Percentiles rank a stretch among this genome's conserved stretches.
These are phyloP conservation scores for Lipomyces japonicus DNA, from an alignment of 805 yeast species.

Conservation along the genomic window DNA sequence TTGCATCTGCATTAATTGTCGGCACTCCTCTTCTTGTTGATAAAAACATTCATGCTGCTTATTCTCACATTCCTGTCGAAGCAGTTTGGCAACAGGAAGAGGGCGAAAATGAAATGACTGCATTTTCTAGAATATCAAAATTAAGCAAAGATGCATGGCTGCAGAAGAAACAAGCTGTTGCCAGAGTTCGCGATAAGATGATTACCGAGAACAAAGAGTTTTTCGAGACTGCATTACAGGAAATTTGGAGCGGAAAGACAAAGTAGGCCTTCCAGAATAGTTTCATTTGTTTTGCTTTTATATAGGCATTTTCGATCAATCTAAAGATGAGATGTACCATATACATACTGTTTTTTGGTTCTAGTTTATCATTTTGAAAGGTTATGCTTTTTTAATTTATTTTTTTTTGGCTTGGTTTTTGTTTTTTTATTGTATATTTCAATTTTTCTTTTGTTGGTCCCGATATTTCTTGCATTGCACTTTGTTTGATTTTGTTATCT, in stretches of 20 bases:
- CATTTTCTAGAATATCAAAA: conserved; percentile 31
- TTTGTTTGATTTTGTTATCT: no score
- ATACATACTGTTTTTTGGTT: no score
- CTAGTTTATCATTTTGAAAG: background rate
- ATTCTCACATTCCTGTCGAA: conserved; percentile 24
- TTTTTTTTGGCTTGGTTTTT: no score
- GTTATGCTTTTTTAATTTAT: background rate
- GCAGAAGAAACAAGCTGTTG: conserved; percentile 12
- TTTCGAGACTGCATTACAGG: conserved; percentile 1
- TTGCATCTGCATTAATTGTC: conserved; percentile 21
- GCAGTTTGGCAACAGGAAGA: conserved; percentile 24
- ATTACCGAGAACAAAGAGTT: conserved; percentile 14
- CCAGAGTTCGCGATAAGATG: conserved; percentile 16
- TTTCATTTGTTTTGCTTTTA: no score
- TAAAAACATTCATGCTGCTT: conserved; percentile 13
- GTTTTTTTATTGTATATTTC: no score
- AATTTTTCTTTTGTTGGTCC: no score
- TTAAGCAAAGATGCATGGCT: conserved; percentile 31
- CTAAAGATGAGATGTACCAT: no score
- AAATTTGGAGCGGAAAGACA: conserved; percentile 8
- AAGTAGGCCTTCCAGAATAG: no score
- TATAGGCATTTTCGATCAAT: no score
- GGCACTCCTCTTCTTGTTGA: conserved; percentile 24
- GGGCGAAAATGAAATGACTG: conserved; percentile 22
- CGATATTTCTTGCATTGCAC: no score